Evolutionary conservation across 2,329 filamentous ascomycete species (phyloP).

Genomic region (Calonectria pseudoturangicola): DNA sequence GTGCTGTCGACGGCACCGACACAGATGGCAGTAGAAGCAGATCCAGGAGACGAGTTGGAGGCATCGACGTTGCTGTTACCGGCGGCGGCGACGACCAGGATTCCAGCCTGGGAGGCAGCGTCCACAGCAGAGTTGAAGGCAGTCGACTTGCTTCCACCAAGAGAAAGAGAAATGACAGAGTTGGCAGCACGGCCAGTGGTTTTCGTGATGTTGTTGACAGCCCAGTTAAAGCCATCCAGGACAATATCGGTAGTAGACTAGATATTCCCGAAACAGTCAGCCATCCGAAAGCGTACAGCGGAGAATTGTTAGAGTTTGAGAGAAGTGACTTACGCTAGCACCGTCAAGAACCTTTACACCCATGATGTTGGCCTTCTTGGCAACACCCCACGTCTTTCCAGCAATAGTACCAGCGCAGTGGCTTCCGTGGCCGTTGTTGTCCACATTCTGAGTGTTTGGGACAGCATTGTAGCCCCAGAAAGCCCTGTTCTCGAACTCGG

Average conservation of each 20-base stretch:
- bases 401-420: constrained; percentile 68
- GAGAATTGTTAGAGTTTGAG: neutral
- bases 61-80: constrained; percentile 69
- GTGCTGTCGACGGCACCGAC: constrained; percentile 69
- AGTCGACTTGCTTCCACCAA: constrained; percentile 67
- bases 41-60: constrained; percentile 67
- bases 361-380: constrained; percentile 65
- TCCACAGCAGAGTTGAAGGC: constrained; percentile 71
- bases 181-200: constrained; percentile 61
- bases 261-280: neutral
- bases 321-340: constrained; percentile 37
- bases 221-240: constrained; percentile 61
- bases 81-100: constrained; percentile 73
- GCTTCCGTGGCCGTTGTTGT: constrained; percentile 67
- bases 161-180: constrained; percentile 74
- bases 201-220: constrained; percentile 63
- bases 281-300: neutral
- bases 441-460: constrained; percentile 57
- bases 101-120: constrained; percentile 65
- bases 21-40: constrained; percentile 68
- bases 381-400: constrained; percentile 66
- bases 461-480: constrained; percentile 60
- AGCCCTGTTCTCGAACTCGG: constrained; percentile 66
- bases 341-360: constrained; percentile 67
- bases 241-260: constrained; percentile 53